Percentiles rank a stretch among this genome's conserved stretches.
Evolutionary conservation across 192 early-diverging fungal genomes (phyloP).

Genomic region (Coemansia sp.): DNA sequence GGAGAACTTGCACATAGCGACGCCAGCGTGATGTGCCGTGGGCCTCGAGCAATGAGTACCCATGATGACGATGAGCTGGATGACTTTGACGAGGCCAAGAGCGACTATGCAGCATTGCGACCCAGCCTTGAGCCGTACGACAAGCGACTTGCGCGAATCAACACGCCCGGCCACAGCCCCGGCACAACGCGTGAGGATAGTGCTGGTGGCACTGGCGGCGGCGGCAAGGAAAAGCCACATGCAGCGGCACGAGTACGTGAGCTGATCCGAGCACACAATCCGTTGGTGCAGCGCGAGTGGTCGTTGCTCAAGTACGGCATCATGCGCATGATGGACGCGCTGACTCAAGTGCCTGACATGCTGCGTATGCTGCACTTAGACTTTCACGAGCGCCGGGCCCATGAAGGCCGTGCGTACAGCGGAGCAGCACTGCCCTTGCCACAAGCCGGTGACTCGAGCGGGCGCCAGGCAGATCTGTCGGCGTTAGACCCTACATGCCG

Average conservation of each 20-base stretch:
- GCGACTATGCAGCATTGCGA: constrained; percentile 34
- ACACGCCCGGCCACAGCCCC: constrained; percentile 13
- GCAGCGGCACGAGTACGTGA: constrained; percentile 35
- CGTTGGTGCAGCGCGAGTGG: constrained; percentile 46
- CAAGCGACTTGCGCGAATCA: constrained; percentile 30
- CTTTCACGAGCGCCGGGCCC: constrained; percentile 35
- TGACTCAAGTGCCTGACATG: constrained; percentile 53
- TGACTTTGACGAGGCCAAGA: constrained; percentile 13
- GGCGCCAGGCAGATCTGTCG: background rate
- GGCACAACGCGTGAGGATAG: constrained; percentile 10
- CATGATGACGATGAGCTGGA: constrained; percentile 13
- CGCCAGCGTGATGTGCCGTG: background rate
- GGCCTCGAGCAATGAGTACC: background rate
- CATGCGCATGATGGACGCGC: constrained; percentile 45
- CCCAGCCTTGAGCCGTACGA: constrained; percentile 34
- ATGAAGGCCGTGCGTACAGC: constrained; percentile 10
- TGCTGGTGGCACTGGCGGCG: background rate
- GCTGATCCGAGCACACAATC: constrained; percentile 47
- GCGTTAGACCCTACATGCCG: constrained; percentile 7
- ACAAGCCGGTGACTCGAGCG: background rate
- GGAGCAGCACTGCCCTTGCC: background rate
- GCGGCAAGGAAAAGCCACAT: background rate
- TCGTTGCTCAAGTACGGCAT: constrained; percentile 44
- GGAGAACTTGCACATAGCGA: constrained; percentile 10
- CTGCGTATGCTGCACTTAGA: constrained; percentile 48